Evolutionary conservation across 2,329 filamentous ascomycete species (phyloP).

Genomic region (Diaporthe amygdali): DNA sequence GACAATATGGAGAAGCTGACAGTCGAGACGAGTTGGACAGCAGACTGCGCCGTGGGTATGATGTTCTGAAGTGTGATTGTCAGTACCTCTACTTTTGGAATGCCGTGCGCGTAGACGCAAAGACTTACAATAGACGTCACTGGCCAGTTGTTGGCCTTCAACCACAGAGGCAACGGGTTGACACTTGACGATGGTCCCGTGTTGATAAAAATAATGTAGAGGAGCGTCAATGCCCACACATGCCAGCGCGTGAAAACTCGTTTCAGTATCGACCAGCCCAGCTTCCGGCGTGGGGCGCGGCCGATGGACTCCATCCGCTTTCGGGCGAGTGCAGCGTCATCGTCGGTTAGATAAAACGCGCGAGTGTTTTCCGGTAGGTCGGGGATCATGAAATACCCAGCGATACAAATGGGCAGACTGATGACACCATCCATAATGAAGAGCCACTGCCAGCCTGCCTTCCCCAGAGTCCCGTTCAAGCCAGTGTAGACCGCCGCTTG

Average conservation of each 20-base stretch:
- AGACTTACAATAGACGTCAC: slow-evolving; percentile 49
- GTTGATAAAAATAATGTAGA: slow-evolving; percentile 47
- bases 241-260: slow-evolving; percentile 37
- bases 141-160: slow-evolving; percentile 47
- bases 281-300: slow-evolving; percentile 36
- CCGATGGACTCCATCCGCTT: slow-evolving; percentile 37
- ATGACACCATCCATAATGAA: slow-evolving; percentile 50
- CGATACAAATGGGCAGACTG: slow-evolving; percentile 36
- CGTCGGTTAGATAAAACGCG: slow-evolving; percentile 32
- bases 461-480: slow-evolving; percentile 42
- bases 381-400: slow-evolving; percentile 40
- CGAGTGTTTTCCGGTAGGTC: slow-evolving; percentile 36
- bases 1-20: slow-evolving; percentile 59
- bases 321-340: slow-evolving; percentile 35
- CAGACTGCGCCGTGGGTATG: slow-evolving; percentile 49
- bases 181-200: slow-evolving; percentile 38
- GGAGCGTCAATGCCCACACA: slow-evolving; percentile 40
- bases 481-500: slow-evolving; percentile 46
- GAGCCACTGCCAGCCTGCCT: slow-evolving; percentile 51
- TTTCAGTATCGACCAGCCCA: slow-evolving; percentile 32
- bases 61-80: slow-evolving; percentile 40
- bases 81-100: neutral
- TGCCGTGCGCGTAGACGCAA: neutral
- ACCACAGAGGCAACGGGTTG: slow-evolving; percentile 43
- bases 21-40: slow-evolving; percentile 51